Evolutionary conservation across 1,139 yeast species (phyloP), one percentile per base, ranked within the genome.

Genomic region (Lodderomyces theae): DNA sequence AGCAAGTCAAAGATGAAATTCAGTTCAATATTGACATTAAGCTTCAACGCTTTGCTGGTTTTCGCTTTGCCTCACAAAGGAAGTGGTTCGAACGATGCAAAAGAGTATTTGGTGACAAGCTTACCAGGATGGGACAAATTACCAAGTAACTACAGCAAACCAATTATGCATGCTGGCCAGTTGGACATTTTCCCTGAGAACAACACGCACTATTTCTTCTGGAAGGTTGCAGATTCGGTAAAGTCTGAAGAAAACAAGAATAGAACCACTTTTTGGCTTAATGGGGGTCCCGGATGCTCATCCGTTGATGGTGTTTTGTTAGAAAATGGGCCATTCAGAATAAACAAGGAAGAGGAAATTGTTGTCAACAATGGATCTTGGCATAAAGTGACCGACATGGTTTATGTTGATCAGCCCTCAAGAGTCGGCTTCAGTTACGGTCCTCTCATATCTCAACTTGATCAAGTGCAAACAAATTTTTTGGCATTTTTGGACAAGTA

Each of bases 251-350:
- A 29, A 8, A 31, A 26, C 23, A 28, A 67, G 13, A 26, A 33
- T 18, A 24, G 76, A 24, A 67, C 86, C 16, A 69, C 82, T 5
- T 72, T 89, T 44, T 92, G 98, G 97, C 72, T 92, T 23, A 92
- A 92, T 60, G 98, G 98, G 34, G 95, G 95, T 0, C 95, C 95
- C 0, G 98, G 98, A 0, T 92, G 98, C 59, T 88, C 96, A 3
- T 88, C 96, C 0, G 80, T 90, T 92, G 97, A 92, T 61, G 98
- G 98, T 4, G 96, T 96, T 0, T 59, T 92, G 47, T 79, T 90
- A 79, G 98, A 92, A 60, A 66, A 82, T 3, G 98, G 98, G 0
- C 97, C 97, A 0, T 77, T 88, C 43, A 69, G 96, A 43, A 71
- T 88, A 3, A 13, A 19, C 17, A 13, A 21, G 11, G 22, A n/a